Base-by-base conservation (phyloP, 441 rosid species). In the Bocquillonia castaneifolia region DNA sequence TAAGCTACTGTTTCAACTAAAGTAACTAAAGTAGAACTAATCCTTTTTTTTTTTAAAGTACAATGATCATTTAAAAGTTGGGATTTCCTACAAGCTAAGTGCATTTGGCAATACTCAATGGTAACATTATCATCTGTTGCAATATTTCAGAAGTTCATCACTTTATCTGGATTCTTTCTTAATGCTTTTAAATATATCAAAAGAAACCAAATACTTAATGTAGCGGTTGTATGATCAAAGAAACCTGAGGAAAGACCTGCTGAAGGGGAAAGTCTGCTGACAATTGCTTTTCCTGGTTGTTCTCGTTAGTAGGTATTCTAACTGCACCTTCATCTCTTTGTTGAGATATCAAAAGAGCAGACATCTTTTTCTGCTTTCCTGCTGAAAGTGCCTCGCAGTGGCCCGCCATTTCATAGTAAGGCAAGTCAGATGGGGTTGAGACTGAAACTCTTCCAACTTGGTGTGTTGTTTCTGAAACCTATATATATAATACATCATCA, bases 301-400 rank as follows among this genome's bases (percentile, higher is more conserved):
- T 28, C n/a, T 70, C 74, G 4, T 53, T 37, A 55, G 57, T 52
- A 26, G 76, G 55, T 7, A 73, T 26, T 64, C 52, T 59, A 58
- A 69, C 17, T 64, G 60, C 61, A 72, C 63, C 75, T 83, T 72
- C 83, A 67, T 47, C 81, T 73, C 70, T 83, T 64, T 73, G 83
- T 40, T 80, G 80, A 51, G 72, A 62, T 56, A 75, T 76, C 84
- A 92, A 77, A 78, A 86, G 76, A 66, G 76, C 81, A 62, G 77
- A 78, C 91, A 92, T 90, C 83, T 83, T 91, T 84, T 88, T 80
- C 76, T 87, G 90, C 77, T 90, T 92, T 66, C 90, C 98, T 62
- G 72, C 69, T n/a, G 82, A 78, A 77, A 92, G 91, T 42, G 95
- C 94, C 70, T 90, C 98, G 32, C 98, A 88, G 47, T 90, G 86